Evolutionary conservation across 495 filamentous ascomycete species (phyloP), one percentile per base, ranked within the genome.

Genomic region (Aspergillus kassunensis): DNA sequence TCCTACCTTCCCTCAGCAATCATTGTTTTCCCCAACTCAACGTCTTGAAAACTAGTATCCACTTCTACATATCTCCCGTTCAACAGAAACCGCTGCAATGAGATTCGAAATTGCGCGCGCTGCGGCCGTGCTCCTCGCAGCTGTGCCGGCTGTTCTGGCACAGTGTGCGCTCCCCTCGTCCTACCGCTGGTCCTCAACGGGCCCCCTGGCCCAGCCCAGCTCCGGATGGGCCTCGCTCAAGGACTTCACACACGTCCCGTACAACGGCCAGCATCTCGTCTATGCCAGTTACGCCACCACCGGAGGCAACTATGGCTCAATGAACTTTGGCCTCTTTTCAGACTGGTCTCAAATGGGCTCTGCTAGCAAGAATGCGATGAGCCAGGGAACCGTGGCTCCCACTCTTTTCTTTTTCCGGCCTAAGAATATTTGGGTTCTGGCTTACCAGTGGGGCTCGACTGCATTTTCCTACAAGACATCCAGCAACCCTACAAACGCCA

Each of bases 401-500:
- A 80, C 75, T 1, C 55, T 86, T 46, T 82, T 86, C 62, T 80
- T 78, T 73, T 86, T 85, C 58, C 50, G 56, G 10, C 82, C 81
- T 0, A 83, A 85, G 66, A 63, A 57, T 55, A 65, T 76, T 55
- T 86, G 82, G 81, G 64, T 84, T 12, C 73, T 85, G 2, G 77
- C 78, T 40, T 79, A 82, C 44, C 78, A 86, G 62, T 84, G 80
- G 80, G 80, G 80, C 6, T 51, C 75, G 1, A 77, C 69, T 6
- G 45, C 81, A 0, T 85, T 84, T 62, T 72, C 76, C 25, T 86
- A 85, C 70, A 58, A 62, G 23, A 85, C 82, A 1, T 77, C 80
- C 0, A 77, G 47, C 43, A 75, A 85, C 55, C 80, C 80, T 12
- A 76, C 74, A 50, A 71, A 82, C 50, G 61, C 73, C 3, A 80